Percentiles rank a stretch among this genome's conserved stretches.
These are phyloP conservation scores for Ceratocystis smalleyi DNA, from an alignment of 2,329 filamentous ascomycete genomes.

Conservation along the genomic window DNA sequence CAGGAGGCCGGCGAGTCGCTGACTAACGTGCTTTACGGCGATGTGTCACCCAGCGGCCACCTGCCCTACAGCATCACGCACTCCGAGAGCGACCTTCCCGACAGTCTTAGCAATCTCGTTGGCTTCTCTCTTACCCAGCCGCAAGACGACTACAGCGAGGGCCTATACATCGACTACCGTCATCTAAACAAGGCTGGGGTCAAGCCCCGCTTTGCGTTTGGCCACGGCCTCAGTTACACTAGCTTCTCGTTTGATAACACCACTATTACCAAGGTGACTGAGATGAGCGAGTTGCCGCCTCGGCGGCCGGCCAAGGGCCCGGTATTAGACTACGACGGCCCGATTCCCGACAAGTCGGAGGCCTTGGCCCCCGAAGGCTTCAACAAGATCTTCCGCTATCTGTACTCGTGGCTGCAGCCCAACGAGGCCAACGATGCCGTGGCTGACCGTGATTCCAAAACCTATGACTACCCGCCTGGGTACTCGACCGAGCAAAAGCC, in stretches of 20 bases:
- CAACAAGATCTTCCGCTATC: constrained; percentile 45
- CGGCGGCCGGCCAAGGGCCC: constrained; percentile 25
- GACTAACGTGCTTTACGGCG: constrained; percentile 63
- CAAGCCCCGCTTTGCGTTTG: constrained; percentile 68
- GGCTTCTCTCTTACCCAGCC: constrained; percentile 43
- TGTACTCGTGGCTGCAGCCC: constrained; percentile 50
- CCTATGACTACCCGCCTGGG: constrained; percentile 49
- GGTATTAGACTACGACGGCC: constrained; percentile 32
- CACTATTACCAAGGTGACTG: constrained; percentile 31
- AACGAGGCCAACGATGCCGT: constrained; percentile 29
- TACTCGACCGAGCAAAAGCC: constrained; percentile 38
- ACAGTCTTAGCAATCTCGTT: constrained; percentile 27
- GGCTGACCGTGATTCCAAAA: constrained; percentile 23
- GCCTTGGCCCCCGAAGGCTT: constrained; percentile 46
- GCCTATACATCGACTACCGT: constrained; percentile 72
- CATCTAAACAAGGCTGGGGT: constrained; percentile 67
- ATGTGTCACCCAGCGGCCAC: constrained; percentile 59
- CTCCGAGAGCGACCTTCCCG: constrained; percentile 54
- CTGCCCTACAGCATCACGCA: constrained; percentile 79
- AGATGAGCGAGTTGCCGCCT: constrained; percentile 28
- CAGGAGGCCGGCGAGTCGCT: constrained; percentile 76
- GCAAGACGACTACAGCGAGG: constrained; percentile 71
- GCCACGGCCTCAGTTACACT: constrained; percentile 72
- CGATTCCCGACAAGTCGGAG: constrained; percentile 37
- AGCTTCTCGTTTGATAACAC: constrained; percentile 46